A percentile compares a stretch with the other conserved stretches of the same genome.
Evolutionary conservation across 805 yeast species (phyloP).

Genomic region (Lipomyces anomalus): DNA sequence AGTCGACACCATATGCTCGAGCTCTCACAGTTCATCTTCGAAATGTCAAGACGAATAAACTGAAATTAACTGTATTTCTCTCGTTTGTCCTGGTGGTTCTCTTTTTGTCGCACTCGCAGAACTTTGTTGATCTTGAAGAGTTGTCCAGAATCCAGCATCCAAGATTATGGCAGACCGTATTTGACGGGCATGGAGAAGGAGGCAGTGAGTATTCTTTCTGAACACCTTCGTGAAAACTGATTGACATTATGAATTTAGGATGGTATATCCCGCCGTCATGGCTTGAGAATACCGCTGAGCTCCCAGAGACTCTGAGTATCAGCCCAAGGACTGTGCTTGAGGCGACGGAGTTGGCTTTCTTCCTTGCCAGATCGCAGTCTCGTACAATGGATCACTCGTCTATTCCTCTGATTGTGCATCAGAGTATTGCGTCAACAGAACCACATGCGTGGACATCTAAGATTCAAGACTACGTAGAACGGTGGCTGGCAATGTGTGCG

Average conservation of each 20-base stretch:
- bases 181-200: slow-evolving; percentile 2
- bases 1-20: no score
- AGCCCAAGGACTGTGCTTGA: slow-evolving; percentile 1
- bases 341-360: slow-evolving; percentile 2
- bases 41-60: no score
- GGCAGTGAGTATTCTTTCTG: slow-evolving; percentile 1
- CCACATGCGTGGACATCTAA: not conserved
- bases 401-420: slow-evolving; percentile 3
- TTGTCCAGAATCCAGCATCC: slow-evolving; percentile 2
- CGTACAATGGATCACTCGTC: slow-evolving; percentile 1
- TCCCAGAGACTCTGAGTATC: not conserved
- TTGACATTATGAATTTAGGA: not conserved
- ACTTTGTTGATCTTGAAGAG: no score
- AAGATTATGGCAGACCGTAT: slow-evolving; percentile 1
- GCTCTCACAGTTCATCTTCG: no score
- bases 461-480: slow-evolving; percentile 1
- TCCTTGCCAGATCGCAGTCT: slow-evolving; percentile 2
- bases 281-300: not conserved
- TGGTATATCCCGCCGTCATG: slow-evolving; percentile 3
- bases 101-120: no score
- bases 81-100: no score
- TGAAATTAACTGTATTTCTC: no score
- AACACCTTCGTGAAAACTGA: not conserved
- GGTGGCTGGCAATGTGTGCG: slow-evolving; percentile 1
- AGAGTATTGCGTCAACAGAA: not conserved